These are phyloP conservation scores for Aureobasidium uvarum DNA, from an alignment of 2,329 filamentous ascomycete species.

Conservation along the genomic window DNA sequence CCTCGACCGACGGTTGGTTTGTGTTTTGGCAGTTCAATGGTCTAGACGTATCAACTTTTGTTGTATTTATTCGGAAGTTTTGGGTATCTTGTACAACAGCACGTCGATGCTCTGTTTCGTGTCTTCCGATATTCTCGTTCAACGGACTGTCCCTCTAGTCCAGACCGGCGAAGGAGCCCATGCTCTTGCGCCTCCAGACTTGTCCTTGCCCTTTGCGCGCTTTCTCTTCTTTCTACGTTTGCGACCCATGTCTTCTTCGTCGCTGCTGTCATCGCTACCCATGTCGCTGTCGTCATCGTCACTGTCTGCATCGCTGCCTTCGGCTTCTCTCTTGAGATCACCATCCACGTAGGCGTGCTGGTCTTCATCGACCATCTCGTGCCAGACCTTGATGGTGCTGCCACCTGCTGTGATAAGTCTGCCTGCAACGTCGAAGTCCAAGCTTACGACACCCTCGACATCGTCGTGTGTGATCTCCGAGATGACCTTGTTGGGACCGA, in stretches of 20 bases:
- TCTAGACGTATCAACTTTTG: neutral
- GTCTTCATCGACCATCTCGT: slow-evolving; percentile 57
- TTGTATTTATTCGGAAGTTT: neutral
- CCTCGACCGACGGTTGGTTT: too few species aligned
- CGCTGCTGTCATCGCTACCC: slow-evolving; percentile 41
- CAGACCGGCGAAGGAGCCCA: slow-evolving; percentile 18
- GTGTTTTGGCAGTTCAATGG: too few species aligned
- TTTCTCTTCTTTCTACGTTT: slow-evolving; percentile 47
- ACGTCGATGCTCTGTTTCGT: neutral
- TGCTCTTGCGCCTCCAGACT: slow-evolving; percentile 17
- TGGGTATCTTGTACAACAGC: slow-evolving; percentile 11
- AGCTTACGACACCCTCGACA: slow-evolving; percentile 75
- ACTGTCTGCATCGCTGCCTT: slow-evolving; percentile 50
- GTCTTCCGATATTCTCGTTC: neutral
- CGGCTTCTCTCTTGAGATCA: slow-evolving; percentile 45
- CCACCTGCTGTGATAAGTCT: slow-evolving; percentile 90
- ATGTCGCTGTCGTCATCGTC: slow-evolving; percentile 43
- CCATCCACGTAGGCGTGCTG: slow-evolving; percentile 46
- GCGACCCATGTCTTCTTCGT: slow-evolving; percentile 44
- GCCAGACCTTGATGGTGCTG: slow-evolving; percentile 84
- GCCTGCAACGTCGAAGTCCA: slow-evolving; percentile 81
- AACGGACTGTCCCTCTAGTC: neutral
- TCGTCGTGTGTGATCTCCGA: slow-evolving; percentile 74
- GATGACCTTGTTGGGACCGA: slow-evolving; percentile 70
- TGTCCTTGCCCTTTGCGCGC: slow-evolving; percentile 37